Evolutionary conservation across 2,329 filamentous ascomycete genomes (phyloP), one percentile per base, ranked within the genome.

Genomic region (Trichoderma asperellum): DNA sequence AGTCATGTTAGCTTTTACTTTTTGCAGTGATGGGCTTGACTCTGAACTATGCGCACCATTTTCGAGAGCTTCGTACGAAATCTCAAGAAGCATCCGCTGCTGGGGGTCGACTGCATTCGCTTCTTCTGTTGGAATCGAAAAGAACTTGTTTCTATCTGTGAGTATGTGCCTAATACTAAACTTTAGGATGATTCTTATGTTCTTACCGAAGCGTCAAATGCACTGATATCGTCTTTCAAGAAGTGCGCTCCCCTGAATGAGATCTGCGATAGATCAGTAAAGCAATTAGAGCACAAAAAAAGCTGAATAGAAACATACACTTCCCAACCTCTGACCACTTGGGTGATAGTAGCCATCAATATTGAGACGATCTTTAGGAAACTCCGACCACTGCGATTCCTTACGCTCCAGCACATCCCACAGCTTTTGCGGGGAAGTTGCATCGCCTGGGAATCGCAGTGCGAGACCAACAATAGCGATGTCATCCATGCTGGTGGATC

Each of bases 331-430:
- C 57, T 83, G 81, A 7, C 81, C 81, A 24, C 85, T 82, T 0
- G 85, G 85, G 72, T 88, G 86, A 71, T 84, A 85, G 73, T 85
- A 87, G n/a, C 83, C 83, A 16, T 83, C 78, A 40, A 84, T 81
- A 52, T 87, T 86, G 71, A 88, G 82, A 11, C 86, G 80, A 11
- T 82, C 79, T 7, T 77, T 72, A 0, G 85, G 84, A 21, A 86
- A 83, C 57, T 85, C 80, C 0, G 81, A 82, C 83, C 83, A 86
- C 21, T 84, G 83, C 34, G 81, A 84, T 37, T 81, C 77, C 18
- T 79, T 81, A 0, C 77, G 72, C 6, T 77, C 75, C 10, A 87
- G 72, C 72, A 86, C 81, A n/a, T 83, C 75, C 85, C 85, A 87
- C 0, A 87, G 79, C 5, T 77, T 73, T 43, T 83, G 79, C 0